Base-by-base conservation (phyloP, 768 basidiomycete genomes). In the Lepiota venenata region DNA sequence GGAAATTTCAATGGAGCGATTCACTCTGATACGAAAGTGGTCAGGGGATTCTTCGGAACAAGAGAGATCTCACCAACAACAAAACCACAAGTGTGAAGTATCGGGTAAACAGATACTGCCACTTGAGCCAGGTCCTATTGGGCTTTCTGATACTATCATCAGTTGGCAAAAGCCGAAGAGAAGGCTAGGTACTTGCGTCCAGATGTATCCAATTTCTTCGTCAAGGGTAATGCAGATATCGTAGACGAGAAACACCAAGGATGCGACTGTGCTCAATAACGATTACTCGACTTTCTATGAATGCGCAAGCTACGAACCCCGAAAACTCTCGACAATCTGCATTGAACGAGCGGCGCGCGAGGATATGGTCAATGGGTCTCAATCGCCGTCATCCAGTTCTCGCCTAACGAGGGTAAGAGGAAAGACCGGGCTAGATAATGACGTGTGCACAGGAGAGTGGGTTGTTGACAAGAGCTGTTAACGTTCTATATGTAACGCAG, bases 181-280 rank as follows among this genome's bases (percentile, higher is more conserved):
- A 42, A 21, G 29, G 9, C 14, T 21, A 41, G 20, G 12, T 40
- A 63, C 71, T 58, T 52, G 69, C 70, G 64, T 59, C 72, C 72
- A 74, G 14, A 74, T 67, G 21, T 59, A 57, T 20, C 64, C 58
- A 32, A 74, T 67, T 58, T 74, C 72, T 45, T 70, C 64, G 48
- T 70, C 68, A 5, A 71, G 56, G 1, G 71, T 73, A 29, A 74
- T 49, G 36, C 55, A 59, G 35, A 70, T 68, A 14, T 74, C 72
- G 48, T 71, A 70, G 1, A 70, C 15, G 1, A 71, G 60, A 44
- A 70, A 70, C 14, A 64, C 59, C 35, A 71, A 53, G 9, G 71
- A 68, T 27, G 61, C 66, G 45, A 69, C 69, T 71, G 48, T 47
- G 35, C 10, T 20, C 16, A 52, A 29, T 15, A 37, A 18, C 35